Base-by-base conservation (phyloP, 192 early-diverging fungal genomes). In the Backusella tarrabulga region DNA sequence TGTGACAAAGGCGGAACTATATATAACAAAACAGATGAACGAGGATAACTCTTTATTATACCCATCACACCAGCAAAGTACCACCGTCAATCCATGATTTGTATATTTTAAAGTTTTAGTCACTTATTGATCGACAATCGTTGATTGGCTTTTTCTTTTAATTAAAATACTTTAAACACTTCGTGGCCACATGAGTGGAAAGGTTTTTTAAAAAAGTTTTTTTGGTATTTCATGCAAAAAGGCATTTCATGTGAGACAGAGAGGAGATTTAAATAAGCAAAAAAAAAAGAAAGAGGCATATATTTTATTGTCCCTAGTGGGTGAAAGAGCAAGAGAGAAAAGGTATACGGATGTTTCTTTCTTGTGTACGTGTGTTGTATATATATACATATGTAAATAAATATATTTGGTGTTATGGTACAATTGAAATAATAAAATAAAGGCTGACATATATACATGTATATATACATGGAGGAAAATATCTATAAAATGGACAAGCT, bases 1-100 rank as follows among this genome's bases (percentile, higher is more conserved):
- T 12, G 74, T 86, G 70, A 63, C 82, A 40, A 86, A 81, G 44
- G 83, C 85, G 19, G 85, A 86, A 60, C 21, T 86, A 12, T 26
- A 75, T 32, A 52, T 79, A 6, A 75, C 46, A 29, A 63, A 29
- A 63, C 56, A 63, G 4, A 29, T 29, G 26, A 63, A 63, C 1
- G 56, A 63, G 23, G 56, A 63, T 26, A 26, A 63, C 26, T 63
- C 56, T 23, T 26, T 63, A 63, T 12, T 63, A 29, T 63, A 63
- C 26, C 26, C 56, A 63, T 4, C 23, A 26, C 56, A 63, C n/a
- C 23, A 63, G n/a, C 23, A 63, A 26, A 63, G 56, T 3, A 63
- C 56, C 0, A 29, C 56, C 4, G 56, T 63, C 11, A 63, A 63
- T 11, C 56, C 56, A 63, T 63, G 12, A 56, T 32, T 32, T 32